These are phyloP conservation scores for Nigrograna mackinnonii DNA, from an alignment of 2,329 filamentous ascomycete genomes.

Conservation along the genomic window DNA sequence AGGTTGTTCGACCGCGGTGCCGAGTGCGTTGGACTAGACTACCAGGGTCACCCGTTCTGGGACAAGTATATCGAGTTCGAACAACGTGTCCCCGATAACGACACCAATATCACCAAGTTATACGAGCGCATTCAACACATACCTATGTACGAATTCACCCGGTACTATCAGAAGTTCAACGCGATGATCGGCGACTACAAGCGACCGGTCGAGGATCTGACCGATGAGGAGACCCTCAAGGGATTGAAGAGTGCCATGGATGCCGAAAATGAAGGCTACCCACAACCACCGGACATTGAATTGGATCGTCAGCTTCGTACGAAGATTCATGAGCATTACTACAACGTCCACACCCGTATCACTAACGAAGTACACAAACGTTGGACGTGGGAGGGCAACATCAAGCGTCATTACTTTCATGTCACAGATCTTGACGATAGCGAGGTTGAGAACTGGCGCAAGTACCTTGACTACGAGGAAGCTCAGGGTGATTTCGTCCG, in stretches of 20 bases:
- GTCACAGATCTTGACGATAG: slow-evolving; percentile 87
- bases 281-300: slow-evolving; percentile 71
- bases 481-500: slow-evolving; percentile 75
- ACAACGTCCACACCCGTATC: slow-evolving; percentile 78
- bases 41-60: slow-evolving; percentile 95
- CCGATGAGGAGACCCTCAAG: slow-evolving; percentile 67
- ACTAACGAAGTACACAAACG: slow-evolving; percentile 88
- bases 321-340: slow-evolving; percentile 79
- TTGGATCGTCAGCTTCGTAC: slow-evolving; percentile 80
- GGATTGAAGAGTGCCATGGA: slow-evolving; percentile 75
- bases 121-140: slow-evolving; percentile 82
- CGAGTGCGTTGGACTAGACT: slow-evolving; percentile 84
- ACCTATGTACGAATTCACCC: slow-evolving; percentile 92
- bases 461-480: slow-evolving; percentile 97
- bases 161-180: slow-evolving; percentile 92
- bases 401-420: slow-evolving; percentile 96
- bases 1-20: slow-evolving; percentile 94
- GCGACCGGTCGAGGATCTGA: slow-evolving; percentile 74
- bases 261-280: slow-evolving; percentile 58
- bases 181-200: slow-evolving; percentile 63
- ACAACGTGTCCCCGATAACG: slow-evolving; percentile 65
- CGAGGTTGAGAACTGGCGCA: slow-evolving; percentile 88
- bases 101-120: slow-evolving; percentile 75
- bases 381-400: slow-evolving; percentile 92
- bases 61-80: slow-evolving; percentile 99